Base-by-base conservation (phyloP, 768 basidiomycete species). In the Lactarius trivialis region DNA sequence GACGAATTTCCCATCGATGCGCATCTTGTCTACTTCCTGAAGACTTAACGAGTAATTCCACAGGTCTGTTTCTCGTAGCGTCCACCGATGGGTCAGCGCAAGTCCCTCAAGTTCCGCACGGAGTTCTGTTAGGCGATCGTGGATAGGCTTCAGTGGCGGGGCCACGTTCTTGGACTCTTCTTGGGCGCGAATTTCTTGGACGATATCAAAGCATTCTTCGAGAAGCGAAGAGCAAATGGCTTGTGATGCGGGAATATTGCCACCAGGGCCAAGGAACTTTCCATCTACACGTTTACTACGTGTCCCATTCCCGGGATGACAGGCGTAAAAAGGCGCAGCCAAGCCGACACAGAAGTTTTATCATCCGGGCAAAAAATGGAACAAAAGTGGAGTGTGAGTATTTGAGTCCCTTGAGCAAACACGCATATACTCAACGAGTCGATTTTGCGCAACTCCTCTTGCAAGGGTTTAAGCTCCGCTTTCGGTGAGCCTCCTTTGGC, bases 81-180 rank as follows among this genome's bases (percentile, higher is more conserved):
- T 98, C 97, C 97, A 99, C 37, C 97, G 86, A 72, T 96, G 97
- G 0, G 97, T 98, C 67, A 98, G 78, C 33, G 90, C 91, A 68
- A 99, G 78, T 65, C 88, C 85, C 76, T 99, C 97, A 56, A 99
- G 79, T 73, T 98, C 91, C 7, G 83, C 78, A 58, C 94, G 83
- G 69, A 98, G 85, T 69, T 90, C 89, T 63, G 78, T 82, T 68
- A 99, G 81, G 26, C 97, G 84, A 70, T 99, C 97, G 71, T 94
- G 90, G 64, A 98, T 95, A 1, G 94, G 93, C 70, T 92, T 91
- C 55, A 97, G 81, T 2, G 88, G 86, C 19, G 85, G 84, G 1
- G 90, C 82, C 21, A 98, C 91, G 70, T 94, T 84, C 77, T 87
- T 90, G 24, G 87, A 89, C 50, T 96, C 92, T 67, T 97, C 92